Conservation (phyloP, 495 filamentous ascomycete species). For the Penicillium maclennaniae region DNA sequence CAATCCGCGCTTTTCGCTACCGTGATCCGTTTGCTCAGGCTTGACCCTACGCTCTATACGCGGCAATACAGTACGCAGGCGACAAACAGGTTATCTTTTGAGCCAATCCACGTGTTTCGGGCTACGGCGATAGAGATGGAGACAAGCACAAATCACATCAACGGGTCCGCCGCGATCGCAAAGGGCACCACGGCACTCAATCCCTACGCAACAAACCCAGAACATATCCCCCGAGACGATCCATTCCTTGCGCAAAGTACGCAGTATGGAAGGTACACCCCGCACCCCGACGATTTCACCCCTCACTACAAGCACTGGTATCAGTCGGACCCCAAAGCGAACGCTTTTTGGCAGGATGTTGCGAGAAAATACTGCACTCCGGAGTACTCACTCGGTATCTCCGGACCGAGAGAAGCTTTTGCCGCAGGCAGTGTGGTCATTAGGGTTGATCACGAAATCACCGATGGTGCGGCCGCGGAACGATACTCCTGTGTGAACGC, state of each 20-base stretch:
- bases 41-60: neutral
- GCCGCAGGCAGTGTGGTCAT: constrained; percentile 40
- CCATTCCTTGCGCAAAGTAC: constrained; percentile 34
- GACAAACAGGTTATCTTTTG: neutral
- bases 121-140: constrained; percentile 27
- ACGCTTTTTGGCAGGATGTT: constrained; percentile 35
- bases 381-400: constrained; percentile 35
- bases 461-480: constrained; percentile 22
- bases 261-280: constrained; percentile 43
- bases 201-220: constrained; percentile 38
- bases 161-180: constrained; percentile 20
- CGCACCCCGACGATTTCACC: constrained; percentile 36
- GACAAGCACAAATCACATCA: constrained; percentile 22
- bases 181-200: constrained; percentile 14
- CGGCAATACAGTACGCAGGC: too few relatives aligned
- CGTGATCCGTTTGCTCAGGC: neutral
- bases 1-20: constrained; percentile 8
- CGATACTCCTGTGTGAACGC: constrained; percentile 58
- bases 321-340: constrained; percentile 27
- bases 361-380: constrained; percentile 29
- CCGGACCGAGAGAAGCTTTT: constrained; percentile 33
- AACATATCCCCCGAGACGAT: constrained; percentile 33
- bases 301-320: constrained; percentile 37
- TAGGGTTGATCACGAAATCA: constrained; percentile 33
- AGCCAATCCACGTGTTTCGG: constrained; percentile 4